A percentile compares a stretch with the other conserved stretches of the same genome.
These are phyloP conservation scores for Leucogyrophana mollusca DNA, from an alignment of 768 basidiomycete species.

Conservation along the genomic window DNA sequence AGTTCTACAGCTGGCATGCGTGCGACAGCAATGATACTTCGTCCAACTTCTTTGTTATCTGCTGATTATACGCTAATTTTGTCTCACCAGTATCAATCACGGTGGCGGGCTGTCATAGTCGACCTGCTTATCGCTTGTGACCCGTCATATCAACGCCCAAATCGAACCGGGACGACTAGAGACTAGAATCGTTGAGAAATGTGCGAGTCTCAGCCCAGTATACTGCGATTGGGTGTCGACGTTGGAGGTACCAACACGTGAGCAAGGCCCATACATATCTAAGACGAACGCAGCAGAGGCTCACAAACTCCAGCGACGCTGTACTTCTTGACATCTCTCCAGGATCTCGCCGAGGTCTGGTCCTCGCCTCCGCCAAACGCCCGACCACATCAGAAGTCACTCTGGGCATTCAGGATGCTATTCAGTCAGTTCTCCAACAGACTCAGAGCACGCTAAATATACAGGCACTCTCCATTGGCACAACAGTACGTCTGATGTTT, in stretches of 20 bases:
- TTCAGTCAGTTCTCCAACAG: constrained; percentile 42
- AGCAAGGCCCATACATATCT: not conserved
- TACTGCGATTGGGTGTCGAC: constrained; percentile 30
- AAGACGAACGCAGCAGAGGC: not conserved
- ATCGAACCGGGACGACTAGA: too few relatives aligned
- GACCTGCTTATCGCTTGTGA: too few relatives aligned
- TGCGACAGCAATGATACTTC: too few relatives aligned
- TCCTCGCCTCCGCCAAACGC: constrained; percentile 40
- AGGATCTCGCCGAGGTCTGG: constrained; percentile 8
- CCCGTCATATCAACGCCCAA: too few relatives aligned
- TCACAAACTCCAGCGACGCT: constrained; percentile 25
- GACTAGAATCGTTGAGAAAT: too few relatives aligned
- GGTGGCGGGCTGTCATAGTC: too few relatives aligned
- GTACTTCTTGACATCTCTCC: constrained; percentile 20
- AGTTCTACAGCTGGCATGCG: too few relatives aligned
- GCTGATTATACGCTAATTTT: too few relatives aligned
- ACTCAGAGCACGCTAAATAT: constrained; percentile 36
- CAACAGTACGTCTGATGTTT: constrained; percentile 40
- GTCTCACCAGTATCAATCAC: too few relatives aligned
- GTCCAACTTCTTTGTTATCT: too few relatives aligned
- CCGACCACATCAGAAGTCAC: constrained; percentile 59
- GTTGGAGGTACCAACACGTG: constrained; percentile 35
- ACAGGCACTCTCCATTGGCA: constrained; percentile 57
- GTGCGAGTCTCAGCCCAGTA: not conserved
- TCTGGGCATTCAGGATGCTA: constrained; percentile 53